These are phyloP conservation scores for Rhododendron ovatum DNA, from an alignment of 148 eudicot species.

Conservation along the genomic window DNA sequence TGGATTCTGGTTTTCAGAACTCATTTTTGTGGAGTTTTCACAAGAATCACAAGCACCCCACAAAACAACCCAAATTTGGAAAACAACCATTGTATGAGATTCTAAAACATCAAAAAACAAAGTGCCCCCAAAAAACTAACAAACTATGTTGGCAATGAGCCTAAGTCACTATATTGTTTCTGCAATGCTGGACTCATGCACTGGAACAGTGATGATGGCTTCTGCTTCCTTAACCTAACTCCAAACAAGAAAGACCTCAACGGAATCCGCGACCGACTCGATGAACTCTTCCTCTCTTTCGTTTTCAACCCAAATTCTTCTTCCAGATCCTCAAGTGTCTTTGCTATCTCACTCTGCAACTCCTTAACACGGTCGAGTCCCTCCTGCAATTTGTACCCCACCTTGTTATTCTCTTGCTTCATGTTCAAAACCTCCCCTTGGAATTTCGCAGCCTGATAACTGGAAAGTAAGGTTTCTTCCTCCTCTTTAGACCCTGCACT, in stretches of 20 bases:
- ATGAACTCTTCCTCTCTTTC: constrained; percentile 25
- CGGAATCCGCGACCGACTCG: constrained; percentile 46
- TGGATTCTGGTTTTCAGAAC: background rate
- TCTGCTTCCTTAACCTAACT: constrained; percentile 53
- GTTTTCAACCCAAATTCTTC: constrained; percentile 46
- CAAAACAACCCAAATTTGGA: background rate
- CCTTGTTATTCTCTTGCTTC: constrained; percentile 75
- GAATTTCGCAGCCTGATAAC: constrained; percentile 66
- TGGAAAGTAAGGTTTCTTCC: constrained; percentile 27
- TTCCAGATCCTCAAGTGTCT: constrained; percentile 39
- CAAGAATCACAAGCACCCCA: background rate
- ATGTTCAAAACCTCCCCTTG: constrained; percentile 77
- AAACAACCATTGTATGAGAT: background rate
- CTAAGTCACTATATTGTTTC: constrained; percentile 30
- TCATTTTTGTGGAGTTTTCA: background rate
- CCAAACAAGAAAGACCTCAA: constrained; percentile 70
- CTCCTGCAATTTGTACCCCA: constrained; percentile 51
- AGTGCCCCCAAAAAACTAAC: background rate
- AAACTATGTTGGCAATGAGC: background rate
- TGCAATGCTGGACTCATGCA: constrained; percentile 48
- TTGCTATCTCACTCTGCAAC: constrained; percentile 46
- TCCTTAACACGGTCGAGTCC: constrained; percentile 46
- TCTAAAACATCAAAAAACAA: background rate
- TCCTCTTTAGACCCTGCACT: constrained; percentile 20
- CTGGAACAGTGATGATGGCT: constrained; percentile 39